Evolutionary conservation across 495 filamentous ascomycete species (phyloP), one percentile per base, ranked within the genome.

Genomic region (Penicillium macrosclerotiorum): DNA sequence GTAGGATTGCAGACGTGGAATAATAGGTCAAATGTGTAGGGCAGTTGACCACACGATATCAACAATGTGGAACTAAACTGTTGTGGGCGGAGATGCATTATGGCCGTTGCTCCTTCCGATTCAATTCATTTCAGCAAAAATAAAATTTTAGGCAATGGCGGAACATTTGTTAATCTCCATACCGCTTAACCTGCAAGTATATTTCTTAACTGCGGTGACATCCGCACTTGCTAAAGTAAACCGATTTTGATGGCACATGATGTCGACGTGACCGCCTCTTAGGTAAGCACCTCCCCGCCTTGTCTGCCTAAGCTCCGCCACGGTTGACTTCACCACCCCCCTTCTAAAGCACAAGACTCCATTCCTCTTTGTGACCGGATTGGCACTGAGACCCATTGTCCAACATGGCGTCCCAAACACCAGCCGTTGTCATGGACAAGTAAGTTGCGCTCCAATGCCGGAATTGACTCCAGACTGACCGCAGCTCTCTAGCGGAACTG

Each of bases 381-480:
- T 49, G 54, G 36, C 32, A 42, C 39, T 52, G 45, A 42, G 53
- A 47, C 52, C 49, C 30, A 38, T 52, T 57, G 47, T 53, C 56
- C 61, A 63, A 60, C 62, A 98, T 98, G 93, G 89, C 93, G 55
- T 84, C 83, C 75, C 90, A 96, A 84, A 97, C 93, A 63, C 93
- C 93, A 52, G 93, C 93, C 86, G 94, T 98, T 96, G 93, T 98
- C 89, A 98, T 98, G 89, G 93, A 98, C 93, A 98, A 98, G 93
- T 98, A 84, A 58, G 93, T 79, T 49, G 36, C 55, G 35, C 30
- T 29, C 13, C 31, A 33, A 18, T 17, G 0, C 37, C 12, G 22
- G 30, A 54, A 45, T 44, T 57, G 49, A 39, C 33, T 12, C 13
- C 33, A 64, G 67, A 47, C 48, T 58, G 45, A 58, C 47, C 45